Percentiles rank a stretch among this genome's conserved stretches.
These are phyloP conservation scores for Tolypocladium album DNA, from an alignment of 2,329 filamentous ascomycete genomes.

Conservation along the genomic window DNA sequence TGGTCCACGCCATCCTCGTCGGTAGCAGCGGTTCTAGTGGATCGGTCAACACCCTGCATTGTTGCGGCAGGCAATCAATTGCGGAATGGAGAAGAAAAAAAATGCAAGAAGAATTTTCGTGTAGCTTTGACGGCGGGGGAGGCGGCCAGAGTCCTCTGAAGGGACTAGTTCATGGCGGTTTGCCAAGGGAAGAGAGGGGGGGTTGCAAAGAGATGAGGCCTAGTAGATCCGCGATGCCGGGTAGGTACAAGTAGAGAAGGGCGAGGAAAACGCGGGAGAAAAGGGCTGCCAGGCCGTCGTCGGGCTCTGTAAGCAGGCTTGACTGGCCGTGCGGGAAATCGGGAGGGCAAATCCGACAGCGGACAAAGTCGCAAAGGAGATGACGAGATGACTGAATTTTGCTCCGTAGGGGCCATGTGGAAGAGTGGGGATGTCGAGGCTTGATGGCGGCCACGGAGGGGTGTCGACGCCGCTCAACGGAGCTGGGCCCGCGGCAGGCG, in stretches of 20 bases:
- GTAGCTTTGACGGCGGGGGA: neutral
- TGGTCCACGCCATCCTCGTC: constrained; percentile 67
- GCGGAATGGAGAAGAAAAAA: neutral
- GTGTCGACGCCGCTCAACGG: neutral
- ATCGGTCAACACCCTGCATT: constrained; percentile 42
- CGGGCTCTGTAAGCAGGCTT: neutral
- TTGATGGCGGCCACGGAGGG: constrained; percentile 6
- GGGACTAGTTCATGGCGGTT: constrained; percentile 30
- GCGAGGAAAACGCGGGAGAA: constrained; percentile 19
- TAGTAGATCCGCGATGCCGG: neutral
- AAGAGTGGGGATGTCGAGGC: constrained; percentile 15
- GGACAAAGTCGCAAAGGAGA: constrained; percentile 13
- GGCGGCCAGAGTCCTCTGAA: constrained; percentile 13
- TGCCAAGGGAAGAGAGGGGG: constrained; percentile 18
- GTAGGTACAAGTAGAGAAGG: constrained; percentile 1
- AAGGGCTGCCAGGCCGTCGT: neutral
- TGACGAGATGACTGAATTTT: constrained; percentile 19
- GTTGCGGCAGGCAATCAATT: constrained; percentile 13
- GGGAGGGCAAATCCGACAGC: constrained; percentile 16
- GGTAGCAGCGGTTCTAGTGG: constrained; percentile 41
- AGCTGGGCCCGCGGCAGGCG: neutral
- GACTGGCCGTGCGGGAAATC: neutral
- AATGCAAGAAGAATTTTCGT: constrained; percentile 7
- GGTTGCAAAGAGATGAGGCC: constrained; percentile 1
- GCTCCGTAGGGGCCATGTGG: constrained; percentile 15